A percentile compares a stretch with the other conserved stretches of the same genome.
These are phyloP conservation scores for Colletotrichum caudatum DNA, from an alignment of 2,329 filamentous ascomycete species.

Conservation along the genomic window DNA sequence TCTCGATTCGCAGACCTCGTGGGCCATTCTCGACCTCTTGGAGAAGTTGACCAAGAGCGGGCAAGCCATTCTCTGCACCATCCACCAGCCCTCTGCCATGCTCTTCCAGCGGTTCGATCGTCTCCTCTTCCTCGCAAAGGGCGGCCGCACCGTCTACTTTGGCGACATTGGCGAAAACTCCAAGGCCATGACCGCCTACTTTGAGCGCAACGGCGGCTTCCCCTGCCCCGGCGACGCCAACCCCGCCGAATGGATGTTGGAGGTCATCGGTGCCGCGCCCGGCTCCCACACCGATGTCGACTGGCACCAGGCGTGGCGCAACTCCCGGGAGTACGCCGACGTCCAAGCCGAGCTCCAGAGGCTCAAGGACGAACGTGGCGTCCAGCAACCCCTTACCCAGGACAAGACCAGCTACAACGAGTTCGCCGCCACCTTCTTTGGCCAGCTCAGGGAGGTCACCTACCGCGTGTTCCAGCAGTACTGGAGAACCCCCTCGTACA, in stretches of 20 bases:
- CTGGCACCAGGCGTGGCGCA: constrained; percentile 73
- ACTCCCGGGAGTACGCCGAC: constrained; percentile 65
- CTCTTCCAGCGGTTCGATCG: constrained; percentile 92
- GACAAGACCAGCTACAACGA: constrained; percentile 71
- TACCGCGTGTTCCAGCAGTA: constrained; percentile 89
- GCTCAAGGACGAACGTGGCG: constrained; percentile 64
- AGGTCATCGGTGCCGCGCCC: constrained; percentile 72
- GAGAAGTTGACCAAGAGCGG: constrained; percentile 91
- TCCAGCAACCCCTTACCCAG: constrained; percentile 46
- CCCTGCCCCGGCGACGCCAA: constrained; percentile 77
- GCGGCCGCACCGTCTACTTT: constrained; percentile 84
- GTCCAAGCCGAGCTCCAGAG: constrained; percentile 69
- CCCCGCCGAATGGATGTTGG: constrained; percentile 85
- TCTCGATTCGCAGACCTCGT: constrained; percentile 92
- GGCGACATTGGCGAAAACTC: constrained; percentile 82
- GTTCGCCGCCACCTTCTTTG: constrained; percentile 80
- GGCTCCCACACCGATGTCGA: constrained; percentile 73
- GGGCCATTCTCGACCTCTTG: constrained; percentile 89
- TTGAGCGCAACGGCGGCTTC: constrained; percentile 77
- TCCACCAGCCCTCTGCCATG: constrained; percentile 96
- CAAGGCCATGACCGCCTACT: constrained; percentile 76
- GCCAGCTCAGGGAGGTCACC: constrained; percentile 76
- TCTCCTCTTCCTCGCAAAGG: constrained; percentile 80
- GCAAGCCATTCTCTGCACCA: constrained; percentile 95
- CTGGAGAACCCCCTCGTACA: constrained; percentile 90